phyloP scores from a whole-genome alignment of 345 rosid species.

The Heritiera fomes region DNA sequence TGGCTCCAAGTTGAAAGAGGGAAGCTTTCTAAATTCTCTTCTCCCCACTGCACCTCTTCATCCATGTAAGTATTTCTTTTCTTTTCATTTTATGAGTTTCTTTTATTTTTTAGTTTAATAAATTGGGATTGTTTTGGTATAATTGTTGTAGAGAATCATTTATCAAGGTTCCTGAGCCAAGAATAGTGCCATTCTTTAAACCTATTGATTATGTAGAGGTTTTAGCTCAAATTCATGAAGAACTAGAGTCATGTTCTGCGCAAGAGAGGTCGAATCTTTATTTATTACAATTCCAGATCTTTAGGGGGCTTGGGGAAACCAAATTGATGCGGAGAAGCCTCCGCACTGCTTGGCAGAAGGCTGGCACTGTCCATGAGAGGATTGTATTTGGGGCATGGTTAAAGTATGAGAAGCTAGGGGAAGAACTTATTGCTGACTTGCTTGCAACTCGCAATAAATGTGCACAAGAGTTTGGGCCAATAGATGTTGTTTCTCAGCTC shows the following conservation, averaged over 20 bases:
- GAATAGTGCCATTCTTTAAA: conserved; percentile 68
- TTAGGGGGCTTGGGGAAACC: conserved; percentile 89
- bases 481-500: conserved; percentile 66
- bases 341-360: conserved; percentile 86
- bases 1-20: conserved; percentile 99
- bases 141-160: conserved; percentile 77
- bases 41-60: conserved; percentile 46
- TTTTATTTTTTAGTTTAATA: background rate
- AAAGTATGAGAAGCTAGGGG: conserved; percentile 84
- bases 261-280: conserved; percentile 70
- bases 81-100: background rate
- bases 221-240: conserved; percentile 94
- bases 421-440: conserved; percentile 80
- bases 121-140: conserved; percentile 23
- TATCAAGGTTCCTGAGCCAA: conserved; percentile 90
- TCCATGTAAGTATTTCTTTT: conserved; percentile 64
- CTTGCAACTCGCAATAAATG: conserved; percentile 79
- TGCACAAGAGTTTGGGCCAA: conserved; percentile 62
- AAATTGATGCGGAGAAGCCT: conserved; percentile 88
- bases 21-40: conserved; percentile 59
- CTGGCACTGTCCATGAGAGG: conserved; percentile 81
- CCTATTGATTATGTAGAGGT: conserved; percentile 95
- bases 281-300: conserved; percentile 79
- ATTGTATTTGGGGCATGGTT: conserved; percentile 92
- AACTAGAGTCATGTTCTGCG: conserved; percentile 75